Percentiles rank a stretch among this genome's conserved stretches.
Evolutionary conservation across 2,329 filamentous ascomycete genomes (phyloP).

Genomic region (Dothideomycetes sp.): DNA sequence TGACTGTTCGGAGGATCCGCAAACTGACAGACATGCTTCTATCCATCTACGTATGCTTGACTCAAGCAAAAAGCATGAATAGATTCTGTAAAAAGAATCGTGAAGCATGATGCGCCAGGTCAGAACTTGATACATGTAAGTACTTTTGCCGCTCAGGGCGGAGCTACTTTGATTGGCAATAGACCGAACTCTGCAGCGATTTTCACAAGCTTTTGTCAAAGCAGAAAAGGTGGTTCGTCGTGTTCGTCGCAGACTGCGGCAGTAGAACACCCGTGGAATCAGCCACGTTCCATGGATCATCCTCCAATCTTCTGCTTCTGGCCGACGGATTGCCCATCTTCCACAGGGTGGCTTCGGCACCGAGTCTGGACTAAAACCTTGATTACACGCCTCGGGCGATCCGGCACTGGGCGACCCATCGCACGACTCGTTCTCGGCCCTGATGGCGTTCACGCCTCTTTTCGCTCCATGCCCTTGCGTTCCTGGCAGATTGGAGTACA

Average conservation of each 20-base stretch:
- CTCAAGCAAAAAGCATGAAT: too few species aligned
- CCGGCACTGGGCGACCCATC: background rate
- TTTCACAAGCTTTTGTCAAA: background rate
- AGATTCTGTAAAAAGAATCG: too few species aligned
- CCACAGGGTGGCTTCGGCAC: background rate
- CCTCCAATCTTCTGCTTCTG: slow-evolving; percentile 5
- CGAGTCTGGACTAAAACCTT: background rate
- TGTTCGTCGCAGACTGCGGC: too few species aligned
- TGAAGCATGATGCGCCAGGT: too few species aligned
- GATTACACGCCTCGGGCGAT: slow-evolving; percentile 7
- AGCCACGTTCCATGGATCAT: background rate
- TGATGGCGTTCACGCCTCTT: slow-evolving; percentile 9
- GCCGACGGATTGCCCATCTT: slow-evolving; percentile 1
- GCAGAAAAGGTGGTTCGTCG: slow-evolving; percentile 9
- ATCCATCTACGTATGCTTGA: too few species aligned
- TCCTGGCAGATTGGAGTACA: background rate
- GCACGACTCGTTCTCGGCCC: background rate
- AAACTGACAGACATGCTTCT: too few species aligned
- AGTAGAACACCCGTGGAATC: background rate
- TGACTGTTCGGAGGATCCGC: too few species aligned
- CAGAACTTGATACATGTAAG: too few species aligned
- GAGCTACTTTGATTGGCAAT: slow-evolving; percentile 1
- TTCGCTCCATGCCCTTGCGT: slow-evolving; percentile 3
- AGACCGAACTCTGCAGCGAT: background rate
- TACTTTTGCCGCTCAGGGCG: too few species aligned